Conservation (phyloP, 257 asterid genomes). For the Lycium ferocissimum region DNA sequence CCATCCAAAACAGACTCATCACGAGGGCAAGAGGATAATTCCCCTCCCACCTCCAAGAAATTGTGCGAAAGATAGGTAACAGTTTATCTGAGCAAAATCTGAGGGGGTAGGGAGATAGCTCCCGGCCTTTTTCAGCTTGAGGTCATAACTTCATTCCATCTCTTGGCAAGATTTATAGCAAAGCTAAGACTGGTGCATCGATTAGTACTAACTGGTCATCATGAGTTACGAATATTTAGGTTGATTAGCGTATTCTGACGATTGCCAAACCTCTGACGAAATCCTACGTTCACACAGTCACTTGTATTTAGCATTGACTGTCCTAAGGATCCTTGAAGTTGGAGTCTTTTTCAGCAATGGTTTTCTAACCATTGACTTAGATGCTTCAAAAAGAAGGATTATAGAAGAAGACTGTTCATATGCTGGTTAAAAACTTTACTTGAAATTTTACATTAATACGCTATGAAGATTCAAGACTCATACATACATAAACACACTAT, state of each 20-base stretch:
- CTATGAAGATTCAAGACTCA: not conserved
- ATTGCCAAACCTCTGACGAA: not conserved
- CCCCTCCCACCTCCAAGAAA: not conserved
- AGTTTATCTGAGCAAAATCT: not conserved
- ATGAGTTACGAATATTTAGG: constrained; percentile 48
- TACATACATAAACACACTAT: not conserved
- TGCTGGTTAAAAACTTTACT: not conserved
- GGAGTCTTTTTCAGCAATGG: not conserved
- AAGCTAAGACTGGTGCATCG: not conserved
- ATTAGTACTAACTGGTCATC: not conserved
- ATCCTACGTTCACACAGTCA: not conserved
- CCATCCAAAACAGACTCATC: not conserved
- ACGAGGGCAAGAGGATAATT: not conserved
- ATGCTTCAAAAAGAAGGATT: not conserved
- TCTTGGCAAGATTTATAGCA: not conserved
- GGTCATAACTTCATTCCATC: not conserved
- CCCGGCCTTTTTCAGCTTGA: not conserved
- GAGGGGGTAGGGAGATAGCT: not conserved
- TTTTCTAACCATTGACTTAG: not conserved
- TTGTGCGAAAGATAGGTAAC: not conserved
- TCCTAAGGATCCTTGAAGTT: not conserved
- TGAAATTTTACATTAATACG: not conserved
- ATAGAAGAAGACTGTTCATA: not conserved
- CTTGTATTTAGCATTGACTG: not conserved
- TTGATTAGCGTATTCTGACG: not conserved